Percentiles rank a stretch among this genome's conserved stretches.
Evolutionary conservation across 176 grass and related monocot genomes (phyloP).

Genomic region (Otatea glauca): DNA sequence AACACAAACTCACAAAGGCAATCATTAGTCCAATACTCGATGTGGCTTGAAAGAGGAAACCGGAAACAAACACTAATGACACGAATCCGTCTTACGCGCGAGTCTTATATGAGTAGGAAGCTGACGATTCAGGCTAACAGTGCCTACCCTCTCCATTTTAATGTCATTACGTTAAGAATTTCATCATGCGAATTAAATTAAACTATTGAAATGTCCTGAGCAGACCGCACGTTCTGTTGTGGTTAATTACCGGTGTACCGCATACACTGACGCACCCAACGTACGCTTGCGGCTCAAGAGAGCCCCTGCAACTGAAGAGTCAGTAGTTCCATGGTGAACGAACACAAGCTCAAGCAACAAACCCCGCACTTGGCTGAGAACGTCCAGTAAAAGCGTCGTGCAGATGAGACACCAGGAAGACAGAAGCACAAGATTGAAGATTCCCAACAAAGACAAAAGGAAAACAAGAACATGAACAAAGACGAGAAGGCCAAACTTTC

Average conservation of each 20-base stretch:
- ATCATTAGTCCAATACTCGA: not conserved
- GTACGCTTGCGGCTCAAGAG: not conserved
- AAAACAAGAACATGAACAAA: not conserved
- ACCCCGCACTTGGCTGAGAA: not conserved
- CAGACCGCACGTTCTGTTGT: not conserved
- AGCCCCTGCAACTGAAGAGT: not conserved
- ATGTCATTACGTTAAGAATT: not conserved
- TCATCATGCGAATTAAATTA: not conserved
- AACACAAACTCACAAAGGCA: not conserved
- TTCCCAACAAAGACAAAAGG: not conserved
- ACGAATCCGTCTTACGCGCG: not conserved
- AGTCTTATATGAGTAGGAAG: not conserved
- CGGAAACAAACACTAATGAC: not conserved
- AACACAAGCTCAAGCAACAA: not conserved
- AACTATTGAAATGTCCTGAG: not conserved
- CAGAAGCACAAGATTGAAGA: not conserved
- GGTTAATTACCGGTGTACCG: not conserved
- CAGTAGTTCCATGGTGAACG: not conserved
- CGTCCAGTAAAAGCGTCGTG: not conserved
- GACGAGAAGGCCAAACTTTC: constrained; percentile 20
- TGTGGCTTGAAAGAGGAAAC: not conserved
- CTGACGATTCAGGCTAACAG: not conserved
- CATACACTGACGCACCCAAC: not conserved
- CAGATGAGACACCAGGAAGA: not conserved
- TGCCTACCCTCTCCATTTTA: not conserved